Conservation (phyloP, 257 asterid species). For the Penstemon newberryi region DNA sequence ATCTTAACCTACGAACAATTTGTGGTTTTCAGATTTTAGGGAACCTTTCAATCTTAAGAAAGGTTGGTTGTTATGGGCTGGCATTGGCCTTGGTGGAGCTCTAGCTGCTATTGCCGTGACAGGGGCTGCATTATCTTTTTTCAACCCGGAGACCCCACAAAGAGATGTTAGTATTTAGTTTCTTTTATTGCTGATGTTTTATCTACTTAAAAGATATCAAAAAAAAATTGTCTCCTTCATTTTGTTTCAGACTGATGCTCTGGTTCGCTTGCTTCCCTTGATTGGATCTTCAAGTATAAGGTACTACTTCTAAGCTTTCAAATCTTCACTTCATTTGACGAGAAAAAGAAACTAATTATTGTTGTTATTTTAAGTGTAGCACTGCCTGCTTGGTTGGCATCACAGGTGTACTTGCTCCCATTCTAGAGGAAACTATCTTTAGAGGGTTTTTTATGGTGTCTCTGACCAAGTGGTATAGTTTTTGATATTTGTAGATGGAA, state of each 20-base stretch:
- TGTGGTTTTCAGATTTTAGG: conserved; percentile 59
- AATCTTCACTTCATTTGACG: conserved; percentile 1
- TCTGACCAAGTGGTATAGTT: conserved; percentile 78
- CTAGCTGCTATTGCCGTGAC: conserved; percentile 70
- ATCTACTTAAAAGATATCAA: conserved; percentile 4
- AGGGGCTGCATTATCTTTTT: conserved; percentile 64
- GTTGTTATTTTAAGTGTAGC: conserved; percentile 42
- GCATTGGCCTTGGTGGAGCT: conserved; percentile 87
- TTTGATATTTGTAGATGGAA: conserved; percentile 4
- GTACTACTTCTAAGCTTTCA: conserved; percentile 39
- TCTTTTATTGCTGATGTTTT: conserved; percentile 20
- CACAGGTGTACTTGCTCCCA: conserved; percentile 91
- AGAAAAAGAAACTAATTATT: conserved; percentile 22
- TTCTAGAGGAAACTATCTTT: conserved; percentile 94
- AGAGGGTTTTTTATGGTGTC: conserved; percentile 96
- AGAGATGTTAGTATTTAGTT: conserved; percentile 73
- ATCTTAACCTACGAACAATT: conserved; percentile 16
- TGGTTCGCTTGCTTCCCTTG: conserved; percentile 85
- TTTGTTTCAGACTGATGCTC: conserved; percentile 83
- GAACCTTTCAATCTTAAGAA: conserved; percentile 79
- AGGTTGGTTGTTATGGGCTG: conserved; percentile 98
- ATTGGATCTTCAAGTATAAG: conserved; percentile 90
- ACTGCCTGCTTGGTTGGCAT: conserved; percentile 90
- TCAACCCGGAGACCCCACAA: conserved; percentile 74
- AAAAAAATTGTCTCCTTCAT: conserved; percentile 7